Percentiles rank a stretch among this genome's conserved stretches.
These are phyloP conservation scores for Verticillium zaregamsianum DNA, from an alignment of 2,329 filamentous ascomycete species.

Conservation along the genomic window DNA sequence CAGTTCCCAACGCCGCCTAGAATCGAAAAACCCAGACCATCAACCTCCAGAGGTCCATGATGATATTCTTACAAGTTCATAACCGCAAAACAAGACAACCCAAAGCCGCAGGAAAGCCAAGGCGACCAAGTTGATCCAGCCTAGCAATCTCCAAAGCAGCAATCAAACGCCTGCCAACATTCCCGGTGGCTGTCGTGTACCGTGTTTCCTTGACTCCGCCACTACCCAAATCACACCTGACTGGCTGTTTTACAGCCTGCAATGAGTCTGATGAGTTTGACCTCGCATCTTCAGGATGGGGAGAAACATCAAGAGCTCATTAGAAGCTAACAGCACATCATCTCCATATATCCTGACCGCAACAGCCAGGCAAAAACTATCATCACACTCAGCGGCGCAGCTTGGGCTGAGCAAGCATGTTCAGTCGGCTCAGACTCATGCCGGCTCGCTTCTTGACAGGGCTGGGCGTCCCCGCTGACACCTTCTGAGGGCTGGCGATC, in stretches of 20 bases:
- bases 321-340: neutral
- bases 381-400: constrained; percentile 37
- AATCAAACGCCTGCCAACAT: neutral
- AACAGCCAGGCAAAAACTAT: neutral
- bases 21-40: neutral
- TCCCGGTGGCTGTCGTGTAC: neutral
- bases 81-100: neutral
- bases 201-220: neutral
- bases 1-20: neutral
- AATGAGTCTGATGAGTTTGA: neutral
- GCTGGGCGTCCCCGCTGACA: constrained; percentile 25
- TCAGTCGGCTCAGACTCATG: constrained; percentile 55
- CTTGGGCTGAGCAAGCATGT: constrained; percentile 60
- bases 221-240: neutral
- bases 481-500: constrained; percentile 28
- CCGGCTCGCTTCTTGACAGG: constrained; percentile 48
- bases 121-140: neutral
- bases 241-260: neutral
- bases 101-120: neutral
- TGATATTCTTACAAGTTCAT: constrained; percentile 3
- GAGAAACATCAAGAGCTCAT: neutral
- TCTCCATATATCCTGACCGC: neutral
- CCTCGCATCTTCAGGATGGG: neutral
- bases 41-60: neutral
- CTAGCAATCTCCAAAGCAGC: neutral